phyloP scores from a whole-genome alignment of 2,329 filamentous ascomycete species.

The Diaporthe citrichinensis region DNA sequence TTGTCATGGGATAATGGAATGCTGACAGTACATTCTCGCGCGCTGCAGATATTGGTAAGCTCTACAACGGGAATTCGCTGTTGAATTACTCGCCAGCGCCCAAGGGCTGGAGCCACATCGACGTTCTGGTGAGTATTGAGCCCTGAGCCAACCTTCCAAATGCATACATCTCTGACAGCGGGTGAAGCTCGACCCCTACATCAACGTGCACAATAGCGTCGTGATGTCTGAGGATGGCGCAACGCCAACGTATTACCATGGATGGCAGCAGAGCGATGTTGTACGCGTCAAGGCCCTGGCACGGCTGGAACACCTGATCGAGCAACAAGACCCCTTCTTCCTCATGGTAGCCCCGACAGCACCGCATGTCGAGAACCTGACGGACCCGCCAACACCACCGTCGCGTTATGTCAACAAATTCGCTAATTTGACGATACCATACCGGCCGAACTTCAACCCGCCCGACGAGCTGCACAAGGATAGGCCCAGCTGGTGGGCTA shows the following conservation, averaged over 20 bases:
- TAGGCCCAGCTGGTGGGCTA: neutral
- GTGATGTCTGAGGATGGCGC: neutral
- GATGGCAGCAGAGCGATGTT: neutral
- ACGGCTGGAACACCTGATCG: neutral
- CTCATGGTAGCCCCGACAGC: slow-evolving; percentile 75
- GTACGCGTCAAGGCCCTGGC: neutral
- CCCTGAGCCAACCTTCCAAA: neutral
- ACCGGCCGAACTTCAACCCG: slow-evolving; percentile 77
- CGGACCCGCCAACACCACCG: slow-evolving; percentile 66
- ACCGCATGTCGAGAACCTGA: slow-evolving; percentile 70
- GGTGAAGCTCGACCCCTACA: neutral
- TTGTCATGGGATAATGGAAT: neutral
- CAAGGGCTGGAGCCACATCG: slow-evolving; percentile 25
- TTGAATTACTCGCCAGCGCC: slow-evolving; percentile 68
- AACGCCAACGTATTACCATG: neutral
- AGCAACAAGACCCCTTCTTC: slow-evolving; percentile 71
- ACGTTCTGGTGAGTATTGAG: slow-evolving; percentile 62
- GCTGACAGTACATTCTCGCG: neutral
- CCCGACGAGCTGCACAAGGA: slow-evolving; percentile 50
- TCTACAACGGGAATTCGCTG: slow-evolving; percentile 75
- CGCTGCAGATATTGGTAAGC: slow-evolving; percentile 70
- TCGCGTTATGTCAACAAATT: slow-evolving; percentile 75
- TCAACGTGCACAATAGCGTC: neutral
- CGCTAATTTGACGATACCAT: slow-evolving; percentile 68
- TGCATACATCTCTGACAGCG: neutral